phyloP scores from a whole-genome alignment of 352 stramenopile genomes.

The Phytophthora vignae region DNA sequence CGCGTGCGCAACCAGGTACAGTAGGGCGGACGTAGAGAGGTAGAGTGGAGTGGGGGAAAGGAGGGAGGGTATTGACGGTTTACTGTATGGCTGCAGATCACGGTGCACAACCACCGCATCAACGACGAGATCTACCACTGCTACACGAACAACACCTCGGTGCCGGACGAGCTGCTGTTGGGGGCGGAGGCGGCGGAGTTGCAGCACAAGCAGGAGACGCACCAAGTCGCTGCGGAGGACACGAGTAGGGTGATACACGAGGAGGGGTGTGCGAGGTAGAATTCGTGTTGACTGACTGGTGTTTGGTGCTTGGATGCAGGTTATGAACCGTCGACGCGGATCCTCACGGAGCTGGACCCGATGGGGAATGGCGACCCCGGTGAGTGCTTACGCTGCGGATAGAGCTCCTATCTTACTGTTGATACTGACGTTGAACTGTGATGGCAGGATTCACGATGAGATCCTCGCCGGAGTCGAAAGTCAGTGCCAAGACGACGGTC shows the following conservation, averaged over 20 bases:
- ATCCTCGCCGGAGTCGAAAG: slow-evolving; percentile 24
- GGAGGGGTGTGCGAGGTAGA: background rate
- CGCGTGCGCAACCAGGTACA: slow-evolving; percentile 74
- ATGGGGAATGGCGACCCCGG: slow-evolving; percentile 30
- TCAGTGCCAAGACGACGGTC: slow-evolving; percentile 17
- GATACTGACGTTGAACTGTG: background rate
- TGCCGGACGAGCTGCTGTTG: slow-evolving; percentile 75
- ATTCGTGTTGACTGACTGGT: background rate
- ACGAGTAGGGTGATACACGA: slow-evolving; percentile 19
- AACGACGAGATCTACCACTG: slow-evolving; percentile 82
- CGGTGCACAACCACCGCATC: slow-evolving; percentile 80
- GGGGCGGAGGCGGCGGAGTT: slow-evolving; percentile 25
- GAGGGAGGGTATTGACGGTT: background rate
- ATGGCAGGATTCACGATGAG: slow-evolving; percentile 23
- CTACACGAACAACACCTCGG: slow-evolving; percentile 84
- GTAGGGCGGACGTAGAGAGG: slow-evolving; percentile 13
- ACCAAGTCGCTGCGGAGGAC: slow-evolving; percentile 24
- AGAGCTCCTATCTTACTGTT: background rate
- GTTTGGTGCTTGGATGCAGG: slow-evolving; percentile 16
- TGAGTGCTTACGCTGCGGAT: slow-evolving; percentile 6
- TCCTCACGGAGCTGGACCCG: slow-evolving; percentile 36
- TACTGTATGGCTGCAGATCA: slow-evolving; percentile 48
- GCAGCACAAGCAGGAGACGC: slow-evolving; percentile 38
- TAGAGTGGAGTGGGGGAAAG: background rate
- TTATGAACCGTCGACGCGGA: slow-evolving; percentile 39